Percentiles rank a stretch among this genome's conserved stretches.
Evolutionary conservation across 352 stramenopile species (phyloP).

Genomic region (Pythium monospermum): DNA sequence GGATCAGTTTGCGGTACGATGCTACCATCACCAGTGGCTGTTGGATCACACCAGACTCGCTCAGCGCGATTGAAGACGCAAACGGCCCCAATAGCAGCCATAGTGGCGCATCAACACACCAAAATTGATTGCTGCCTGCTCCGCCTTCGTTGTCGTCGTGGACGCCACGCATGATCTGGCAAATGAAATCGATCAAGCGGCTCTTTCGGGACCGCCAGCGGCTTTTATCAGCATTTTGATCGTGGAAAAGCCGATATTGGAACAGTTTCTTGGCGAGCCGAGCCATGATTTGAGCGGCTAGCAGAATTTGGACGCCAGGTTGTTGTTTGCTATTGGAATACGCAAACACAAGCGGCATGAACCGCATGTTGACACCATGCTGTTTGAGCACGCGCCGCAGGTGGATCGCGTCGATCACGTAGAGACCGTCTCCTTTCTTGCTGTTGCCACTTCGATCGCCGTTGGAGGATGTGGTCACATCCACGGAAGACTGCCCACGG

Average conservation of each 20-base stretch:
- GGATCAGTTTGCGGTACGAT: constrained; percentile 44
- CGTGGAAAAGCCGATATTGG: constrained; percentile 50
- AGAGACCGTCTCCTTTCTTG: too few relatives aligned
- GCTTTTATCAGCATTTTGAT: constrained; percentile 34
- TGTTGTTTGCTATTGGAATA: constrained; percentile 35
- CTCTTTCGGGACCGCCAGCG: constrained; percentile 54
- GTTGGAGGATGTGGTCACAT: constrained; percentile 20
- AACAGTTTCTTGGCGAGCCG: constrained; percentile 75
- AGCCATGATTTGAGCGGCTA: constrained; percentile 65
- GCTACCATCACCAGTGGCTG: constrained; percentile 24
- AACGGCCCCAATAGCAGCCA: constrained; percentile 58
- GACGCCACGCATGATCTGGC: constrained; percentile 62
- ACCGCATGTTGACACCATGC: constrained; percentile 58
- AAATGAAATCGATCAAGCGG: constrained; percentile 56
- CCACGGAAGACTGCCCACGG: constrained; percentile 30
- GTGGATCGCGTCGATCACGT: constrained; percentile 64
- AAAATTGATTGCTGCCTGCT: constrained; percentile 47
- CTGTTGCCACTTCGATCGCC: too few relatives aligned
- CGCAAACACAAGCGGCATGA: constrained; percentile 65
- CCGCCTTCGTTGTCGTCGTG: constrained; percentile 19
- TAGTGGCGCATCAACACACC: constrained; percentile 60
- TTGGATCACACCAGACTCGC: constrained; percentile 17
- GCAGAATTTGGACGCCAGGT: constrained; percentile 45
- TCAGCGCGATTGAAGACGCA: constrained; percentile 48
- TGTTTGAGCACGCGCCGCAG: constrained; percentile 53